Conservation (phyloP, 163 green algal genomes). For the Prototheca stagnorum region DNA sequence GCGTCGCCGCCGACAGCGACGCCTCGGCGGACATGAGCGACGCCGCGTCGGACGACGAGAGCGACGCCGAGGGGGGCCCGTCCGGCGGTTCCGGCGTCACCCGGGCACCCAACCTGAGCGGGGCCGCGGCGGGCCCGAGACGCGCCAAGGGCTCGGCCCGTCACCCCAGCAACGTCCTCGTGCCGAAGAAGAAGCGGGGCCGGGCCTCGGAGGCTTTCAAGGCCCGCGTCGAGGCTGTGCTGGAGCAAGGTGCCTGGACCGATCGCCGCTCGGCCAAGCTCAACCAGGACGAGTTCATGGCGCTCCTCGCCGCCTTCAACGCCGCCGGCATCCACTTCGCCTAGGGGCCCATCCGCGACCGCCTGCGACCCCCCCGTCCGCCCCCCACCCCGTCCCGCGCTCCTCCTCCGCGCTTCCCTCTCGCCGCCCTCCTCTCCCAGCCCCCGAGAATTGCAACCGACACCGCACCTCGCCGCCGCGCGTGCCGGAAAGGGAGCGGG, state of each 20-base stretch:
- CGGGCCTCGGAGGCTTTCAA: conserved; percentile 36
- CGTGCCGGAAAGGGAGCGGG: no score
- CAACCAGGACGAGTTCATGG: conserved; percentile 74
- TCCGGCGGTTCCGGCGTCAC: no score
- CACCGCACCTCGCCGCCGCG: no score
- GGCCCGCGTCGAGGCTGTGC: conserved; percentile 37
- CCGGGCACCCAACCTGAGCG: no score
- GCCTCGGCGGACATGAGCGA: neutral
- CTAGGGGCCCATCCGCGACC: no score
- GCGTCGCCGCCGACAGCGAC: neutral
- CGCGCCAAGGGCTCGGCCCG: neutral
- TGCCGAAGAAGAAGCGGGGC: conserved; percentile 11
- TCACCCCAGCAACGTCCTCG: no score
- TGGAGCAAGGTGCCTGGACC: conserved; percentile 38
- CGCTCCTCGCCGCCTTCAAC: conserved; percentile 72
- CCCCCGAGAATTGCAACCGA: no score
- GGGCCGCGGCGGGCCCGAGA: neutral
- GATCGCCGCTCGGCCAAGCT: conserved; percentile 62
- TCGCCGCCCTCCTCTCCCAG: no score
- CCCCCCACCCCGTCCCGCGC: no score
- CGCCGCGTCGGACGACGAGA: conserved; percentile 5
- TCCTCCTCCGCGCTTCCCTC: no score
- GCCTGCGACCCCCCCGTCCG: no score
- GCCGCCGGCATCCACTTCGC: conserved; percentile 66
- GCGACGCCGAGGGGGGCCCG: conserved; percentile 9